phyloP scores from a whole-genome alignment of 2,329 filamentous ascomycete genomes.

The Fusarium cyanostomum region DNA sequence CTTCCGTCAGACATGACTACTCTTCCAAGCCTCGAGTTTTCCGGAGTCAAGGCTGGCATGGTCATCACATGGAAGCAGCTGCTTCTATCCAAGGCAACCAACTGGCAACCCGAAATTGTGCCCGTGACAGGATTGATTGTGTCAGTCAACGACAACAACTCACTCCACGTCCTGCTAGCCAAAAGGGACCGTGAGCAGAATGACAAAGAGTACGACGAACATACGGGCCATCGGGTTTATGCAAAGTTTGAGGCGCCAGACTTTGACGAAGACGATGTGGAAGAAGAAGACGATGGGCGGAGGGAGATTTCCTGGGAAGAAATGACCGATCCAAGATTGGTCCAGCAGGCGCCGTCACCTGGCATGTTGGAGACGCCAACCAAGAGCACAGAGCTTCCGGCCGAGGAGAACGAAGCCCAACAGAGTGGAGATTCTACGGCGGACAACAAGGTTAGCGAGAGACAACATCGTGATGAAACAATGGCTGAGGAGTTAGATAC shows the following conservation, averaged over 20 bases:
- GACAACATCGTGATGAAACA: constrained; percentile 30
- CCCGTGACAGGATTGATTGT: constrained; percentile 73
- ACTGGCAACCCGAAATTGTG: constrained; percentile 72
- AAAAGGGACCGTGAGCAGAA: constrained; percentile 70
- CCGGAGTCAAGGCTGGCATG: constrained; percentile 65
- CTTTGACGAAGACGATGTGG: constrained; percentile 64
- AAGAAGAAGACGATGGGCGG: constrained; percentile 68
- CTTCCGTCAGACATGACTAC: constrained; percentile 66
- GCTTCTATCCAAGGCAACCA: constrained; percentile 67
- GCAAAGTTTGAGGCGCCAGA: constrained; percentile 80
- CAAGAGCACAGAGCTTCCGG: constrained; percentile 42
- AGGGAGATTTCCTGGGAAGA: constrained; percentile 69
- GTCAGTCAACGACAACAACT: constrained; percentile 59
- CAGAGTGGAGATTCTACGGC: constrained; percentile 17
- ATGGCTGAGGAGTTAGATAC: constrained; percentile 42
- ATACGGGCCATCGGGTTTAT: constrained; percentile 77
- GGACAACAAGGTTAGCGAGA: constrained; percentile 43
- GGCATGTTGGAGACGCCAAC: constrained; percentile 39
- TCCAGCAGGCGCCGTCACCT: constrained; percentile 53
- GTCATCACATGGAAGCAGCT: constrained; percentile 75
- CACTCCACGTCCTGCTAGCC: constrained; percentile 72
- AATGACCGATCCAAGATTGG: constrained; percentile 73
- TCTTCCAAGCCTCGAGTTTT: constrained; percentile 60
- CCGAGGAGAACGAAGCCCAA: constrained; percentile 18
- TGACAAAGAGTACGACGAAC: constrained; percentile 69